Evolutionary conservation across 2,329 filamentous ascomycete genomes (phyloP).

Genomic region (Chaetomium strumarium): DNA sequence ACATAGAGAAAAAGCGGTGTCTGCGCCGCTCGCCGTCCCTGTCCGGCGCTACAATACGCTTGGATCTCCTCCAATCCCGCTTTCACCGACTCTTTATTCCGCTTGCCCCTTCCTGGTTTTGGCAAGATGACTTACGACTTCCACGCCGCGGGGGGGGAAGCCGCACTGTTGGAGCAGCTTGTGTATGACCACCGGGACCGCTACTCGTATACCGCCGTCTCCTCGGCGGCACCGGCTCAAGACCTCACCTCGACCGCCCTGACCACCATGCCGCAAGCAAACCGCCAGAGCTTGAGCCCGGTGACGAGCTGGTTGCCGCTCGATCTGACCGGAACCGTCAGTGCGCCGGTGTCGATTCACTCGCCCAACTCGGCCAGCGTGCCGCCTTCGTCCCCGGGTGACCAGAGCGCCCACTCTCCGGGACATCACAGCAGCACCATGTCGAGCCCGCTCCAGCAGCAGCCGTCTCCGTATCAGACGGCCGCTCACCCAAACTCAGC

Average conservation of each 20-base stretch:
- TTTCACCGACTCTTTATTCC: slow-evolving; percentile 30
- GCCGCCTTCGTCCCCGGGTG: slow-evolving; percentile 47
- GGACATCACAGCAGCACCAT: slow-evolving; percentile 42
- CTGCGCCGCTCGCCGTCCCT: slow-evolving; percentile 20
- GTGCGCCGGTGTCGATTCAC: slow-evolving; percentile 30
- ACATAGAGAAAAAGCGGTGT: slow-evolving; percentile 42
- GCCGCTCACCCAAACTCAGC: slow-evolving; percentile 44
- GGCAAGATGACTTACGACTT: slow-evolving; percentile 55
- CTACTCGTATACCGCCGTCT: slow-evolving; percentile 43
- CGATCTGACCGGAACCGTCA: slow-evolving; percentile 37
- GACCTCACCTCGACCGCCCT: slow-evolving; percentile 32
- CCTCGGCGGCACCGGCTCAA: slow-evolving; percentile 33
- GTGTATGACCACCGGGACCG: slow-evolving; percentile 53
- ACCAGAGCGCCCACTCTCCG: slow-evolving; percentile 43
- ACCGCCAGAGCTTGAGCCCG: slow-evolving; percentile 37
- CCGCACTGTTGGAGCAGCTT: slow-evolving; percentile 54
- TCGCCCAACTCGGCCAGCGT: slow-evolving; percentile 38
- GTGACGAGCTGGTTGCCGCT: slow-evolving; percentile 43
- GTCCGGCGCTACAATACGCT: slow-evolving; percentile 40
- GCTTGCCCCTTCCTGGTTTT: slow-evolving; percentile 26
- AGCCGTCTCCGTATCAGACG: slow-evolving; percentile 51
- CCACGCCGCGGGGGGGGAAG: slow-evolving; percentile 50
- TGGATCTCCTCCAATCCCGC: slow-evolving; percentile 36
- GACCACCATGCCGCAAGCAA: slow-evolving; percentile 35
- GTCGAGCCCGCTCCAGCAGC: slow-evolving; percentile 48